Evolutionary conservation across 352 stramenopile species (phyloP).

Genomic region (Phytophthora chlamydospora): DNA sequence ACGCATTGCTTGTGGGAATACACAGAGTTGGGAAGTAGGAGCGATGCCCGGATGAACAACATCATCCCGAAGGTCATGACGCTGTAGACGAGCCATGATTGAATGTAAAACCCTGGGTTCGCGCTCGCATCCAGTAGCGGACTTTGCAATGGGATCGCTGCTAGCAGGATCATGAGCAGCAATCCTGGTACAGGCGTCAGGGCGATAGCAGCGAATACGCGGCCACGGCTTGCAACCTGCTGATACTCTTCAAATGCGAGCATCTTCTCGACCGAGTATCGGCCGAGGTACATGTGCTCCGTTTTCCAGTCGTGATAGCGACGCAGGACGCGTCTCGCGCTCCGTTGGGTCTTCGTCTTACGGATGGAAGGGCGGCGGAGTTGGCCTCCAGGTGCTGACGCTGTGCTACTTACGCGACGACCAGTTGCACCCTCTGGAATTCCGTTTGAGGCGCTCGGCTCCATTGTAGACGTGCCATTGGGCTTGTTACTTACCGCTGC

Average conservation of each 20-base stretch:
- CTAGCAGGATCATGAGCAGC: conserved; percentile 9
- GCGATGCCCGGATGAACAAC: conserved; percentile 18
- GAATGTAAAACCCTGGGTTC: conserved; percentile 14
- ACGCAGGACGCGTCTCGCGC: conserved; percentile 1
- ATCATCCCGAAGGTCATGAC: conserved; percentile 17
- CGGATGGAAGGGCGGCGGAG: neutral
- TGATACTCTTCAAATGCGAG: conserved; percentile 29
- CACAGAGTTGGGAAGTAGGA: conserved; percentile 9
- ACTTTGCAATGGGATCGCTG: conserved; percentile 15
- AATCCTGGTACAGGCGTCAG: conserved; percentile 18
- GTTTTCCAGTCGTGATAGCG: conserved; percentile 20
- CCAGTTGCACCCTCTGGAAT: too few species aligned
- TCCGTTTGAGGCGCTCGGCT: neutral
- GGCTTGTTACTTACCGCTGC: too few species aligned
- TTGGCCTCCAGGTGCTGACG: neutral
- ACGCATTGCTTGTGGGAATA: conserved; percentile 20
- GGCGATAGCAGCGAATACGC: conserved; percentile 22
- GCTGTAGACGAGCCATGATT: conserved; percentile 13
- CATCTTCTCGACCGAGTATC: conserved; percentile 33
- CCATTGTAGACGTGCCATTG: neutral
- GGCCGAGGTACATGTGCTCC: conserved; percentile 18
- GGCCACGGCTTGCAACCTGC: conserved; percentile 1
- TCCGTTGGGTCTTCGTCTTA: neutral
- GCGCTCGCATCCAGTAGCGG: conserved; percentile 1
- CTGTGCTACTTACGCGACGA: neutral